Percentiles rank a stretch among this genome's conserved stretches.
Evolutionary conservation across 2,329 filamentous ascomycete genomes (phyloP).

Genomic region (Penicillium nordicum): DNA sequence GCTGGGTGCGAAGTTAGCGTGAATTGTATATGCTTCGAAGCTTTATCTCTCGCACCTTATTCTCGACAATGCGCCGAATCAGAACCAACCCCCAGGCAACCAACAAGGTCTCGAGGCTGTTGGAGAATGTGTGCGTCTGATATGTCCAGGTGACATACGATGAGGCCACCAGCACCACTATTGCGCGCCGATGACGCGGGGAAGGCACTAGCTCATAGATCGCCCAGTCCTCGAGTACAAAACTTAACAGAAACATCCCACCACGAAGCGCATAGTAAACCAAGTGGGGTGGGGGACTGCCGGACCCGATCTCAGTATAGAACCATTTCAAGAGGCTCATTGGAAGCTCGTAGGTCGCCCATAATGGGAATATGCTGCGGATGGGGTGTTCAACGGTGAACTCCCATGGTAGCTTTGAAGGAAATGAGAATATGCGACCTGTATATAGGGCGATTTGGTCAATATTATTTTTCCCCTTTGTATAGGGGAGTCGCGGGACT

Average conservation of each 20-base stretch:
- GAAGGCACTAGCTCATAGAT: conserved; percentile 84
- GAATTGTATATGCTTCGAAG: not conserved
- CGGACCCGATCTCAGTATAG: conserved; percentile 77
- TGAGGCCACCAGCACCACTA: conserved; percentile 82
- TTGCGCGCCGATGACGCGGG: conserved; percentile 65
- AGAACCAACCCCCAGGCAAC: conserved; percentile 92
- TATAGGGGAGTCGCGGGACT: conserved; percentile 2
- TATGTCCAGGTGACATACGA: conserved; percentile 99
- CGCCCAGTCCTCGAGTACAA: conserved; percentile 97
- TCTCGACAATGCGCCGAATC: conserved; percentile 77
- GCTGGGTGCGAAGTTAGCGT: conserved; percentile 44
- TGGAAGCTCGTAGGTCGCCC: conserved; percentile 89
- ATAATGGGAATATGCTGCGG: conserved; percentile 93
- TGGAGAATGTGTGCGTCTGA: conserved; percentile 97
- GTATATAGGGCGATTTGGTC: conserved; percentile 11
- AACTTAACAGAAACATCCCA: conserved; percentile 91
- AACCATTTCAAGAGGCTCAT: conserved; percentile 92
- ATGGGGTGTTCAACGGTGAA: conserved; percentile 86
- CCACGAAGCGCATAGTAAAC: conserved; percentile 87
- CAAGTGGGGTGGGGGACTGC: conserved; percentile 70
- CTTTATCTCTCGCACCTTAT: conserved; percentile 55
- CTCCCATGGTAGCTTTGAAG: conserved; percentile 89
- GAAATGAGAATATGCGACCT: conserved; percentile 93
- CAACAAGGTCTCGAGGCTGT: conserved; percentile 89
- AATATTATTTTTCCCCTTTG: conserved; percentile 4